Percentiles rank a stretch among this genome's conserved stretches.
Evolutionary conservation across 106 monocot species (phyloP).

Genomic region (Phalaenopsis aphrodite): DNA sequence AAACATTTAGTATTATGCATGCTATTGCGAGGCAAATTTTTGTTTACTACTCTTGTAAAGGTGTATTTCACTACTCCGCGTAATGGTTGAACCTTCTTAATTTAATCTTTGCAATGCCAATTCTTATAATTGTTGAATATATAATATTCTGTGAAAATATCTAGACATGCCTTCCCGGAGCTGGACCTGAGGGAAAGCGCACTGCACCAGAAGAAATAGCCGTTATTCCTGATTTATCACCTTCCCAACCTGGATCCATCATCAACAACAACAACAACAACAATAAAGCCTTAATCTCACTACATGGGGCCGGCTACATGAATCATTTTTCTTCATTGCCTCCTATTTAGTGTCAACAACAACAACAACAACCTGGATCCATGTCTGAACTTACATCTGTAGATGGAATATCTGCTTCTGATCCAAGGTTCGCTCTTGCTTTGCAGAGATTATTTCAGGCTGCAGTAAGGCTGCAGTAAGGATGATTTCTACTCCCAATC

Average conservation of each 20-base stretch:
- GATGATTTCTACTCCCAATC: constrained; percentile 7
- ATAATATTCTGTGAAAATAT: not conserved
- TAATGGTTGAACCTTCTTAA: not conserved
- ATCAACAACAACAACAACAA: too few relatives aligned
- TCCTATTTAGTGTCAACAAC: too few relatives aligned
- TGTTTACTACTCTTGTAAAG: not conserved
- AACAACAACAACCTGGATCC: not conserved
- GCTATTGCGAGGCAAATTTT: not conserved
- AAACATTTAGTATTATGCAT: not conserved
- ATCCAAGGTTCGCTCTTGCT: constrained; percentile 92
- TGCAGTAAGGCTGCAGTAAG: constrained; percentile 98
- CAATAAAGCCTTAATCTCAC: too few relatives aligned
- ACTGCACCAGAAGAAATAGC: constrained; percentile 95
- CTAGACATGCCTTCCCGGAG: constrained; percentile 98
- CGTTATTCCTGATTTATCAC: constrained; percentile 93
- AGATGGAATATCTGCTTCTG: constrained; percentile 87
- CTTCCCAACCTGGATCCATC: constrained; percentile 74
- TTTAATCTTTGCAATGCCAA: not conserved
- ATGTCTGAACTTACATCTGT: constrained; percentile 81
- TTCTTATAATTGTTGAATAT: not conserved
- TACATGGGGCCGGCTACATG: too few relatives aligned
- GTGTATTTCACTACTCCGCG: not conserved
- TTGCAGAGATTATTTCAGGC: constrained; percentile 94
- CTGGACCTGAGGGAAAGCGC: constrained; percentile 93
- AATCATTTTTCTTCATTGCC: too few relatives aligned